These are phyloP conservation scores for Diaporthe humulicola DNA, from an alignment of 2,329 filamentous ascomycete species.

Conservation along the genomic window DNA sequence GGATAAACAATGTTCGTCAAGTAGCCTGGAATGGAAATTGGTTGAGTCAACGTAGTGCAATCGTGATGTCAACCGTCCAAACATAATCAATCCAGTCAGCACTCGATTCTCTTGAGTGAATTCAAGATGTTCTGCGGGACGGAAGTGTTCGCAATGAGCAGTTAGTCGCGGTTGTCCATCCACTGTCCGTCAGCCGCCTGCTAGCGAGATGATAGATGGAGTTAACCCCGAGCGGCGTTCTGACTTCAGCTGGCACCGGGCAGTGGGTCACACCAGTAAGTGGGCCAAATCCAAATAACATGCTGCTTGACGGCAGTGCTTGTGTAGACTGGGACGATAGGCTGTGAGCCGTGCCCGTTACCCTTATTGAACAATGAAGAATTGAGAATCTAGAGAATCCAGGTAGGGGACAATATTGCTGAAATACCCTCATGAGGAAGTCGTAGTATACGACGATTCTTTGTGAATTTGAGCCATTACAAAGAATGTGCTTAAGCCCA, in stretches of 20 bases:
- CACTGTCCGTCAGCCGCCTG: neutral
- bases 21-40: neutral
- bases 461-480: too few relatives aligned
- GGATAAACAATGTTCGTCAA: too few relatives aligned
- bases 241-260: neutral
- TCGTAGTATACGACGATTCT: too few relatives aligned
- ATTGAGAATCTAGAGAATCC: too few relatives aligned
- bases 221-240: neutral
- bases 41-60: neutral
- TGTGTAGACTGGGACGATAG: too few relatives aligned
- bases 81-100: neutral
- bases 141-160: neutral
- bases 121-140: too few relatives aligned
- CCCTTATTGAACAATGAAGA: too few relatives aligned
- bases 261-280: neutral
- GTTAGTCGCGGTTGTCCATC: too few relatives aligned
- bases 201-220: neutral
- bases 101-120: neutral
- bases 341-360: too few relatives aligned
- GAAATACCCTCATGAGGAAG: too few relatives aligned
- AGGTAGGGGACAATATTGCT: too few relatives aligned
- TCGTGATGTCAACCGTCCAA: neutral
- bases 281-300: neutral
- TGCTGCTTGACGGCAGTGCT: neutral
- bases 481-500: too few relatives aligned